Evolutionary conservation across 1,284 basidiomycete genomes (phyloP).

Genomic region (Malassezia cuniculi): DNA sequence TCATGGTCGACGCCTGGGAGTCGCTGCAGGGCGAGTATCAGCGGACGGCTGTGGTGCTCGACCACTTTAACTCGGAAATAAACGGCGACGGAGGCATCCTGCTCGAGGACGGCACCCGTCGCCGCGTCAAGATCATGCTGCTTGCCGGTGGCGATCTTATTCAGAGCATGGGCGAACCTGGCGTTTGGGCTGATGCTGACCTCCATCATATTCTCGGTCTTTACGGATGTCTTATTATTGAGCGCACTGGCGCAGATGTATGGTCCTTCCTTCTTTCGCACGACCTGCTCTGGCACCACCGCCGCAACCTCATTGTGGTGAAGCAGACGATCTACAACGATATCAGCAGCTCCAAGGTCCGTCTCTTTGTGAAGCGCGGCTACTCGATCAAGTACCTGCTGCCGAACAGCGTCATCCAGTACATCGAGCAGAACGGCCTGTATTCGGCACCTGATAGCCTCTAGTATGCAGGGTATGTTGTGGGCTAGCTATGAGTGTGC

Average conservation of each 20-base stretch:
- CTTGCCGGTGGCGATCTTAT: slow-evolving; percentile 94
- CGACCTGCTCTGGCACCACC: slow-evolving; percentile 50
- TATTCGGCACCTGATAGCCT: slow-evolving; percentile 2
- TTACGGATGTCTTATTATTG: slow-evolving; percentile 88
- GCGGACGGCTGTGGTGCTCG: slow-evolving; percentile 84
- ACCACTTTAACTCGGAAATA: slow-evolving; percentile 87
- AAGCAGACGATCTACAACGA: slow-evolving; percentile 92
- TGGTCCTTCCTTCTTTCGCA: slow-evolving; percentile 53
- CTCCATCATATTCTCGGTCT: slow-evolving; percentile 87
- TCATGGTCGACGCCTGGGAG: slow-evolving; percentile 94
- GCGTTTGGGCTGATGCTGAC: slow-evolving; percentile 92
- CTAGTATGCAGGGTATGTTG: no score
- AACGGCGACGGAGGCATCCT: slow-evolving; percentile 52
- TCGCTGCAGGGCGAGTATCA: slow-evolving; percentile 79
- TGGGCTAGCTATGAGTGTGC: slow-evolving; percentile 1
- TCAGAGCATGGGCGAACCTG: slow-evolving; percentile 95
- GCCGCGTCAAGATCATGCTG: slow-evolving; percentile 61
- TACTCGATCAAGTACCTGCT: slow-evolving; percentile 87
- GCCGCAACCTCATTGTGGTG: slow-evolving; percentile 76
- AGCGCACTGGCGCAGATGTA: slow-evolving; percentile 84
- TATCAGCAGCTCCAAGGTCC: slow-evolving; percentile 55
- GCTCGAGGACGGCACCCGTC: slow-evolving; percentile 28
- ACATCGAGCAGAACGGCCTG: slow-evolving; percentile 70
- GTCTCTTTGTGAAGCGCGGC: slow-evolving; percentile 76
- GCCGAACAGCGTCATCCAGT: slow-evolving; percentile 80